phyloP scores from a whole-genome alignment of 2,329 filamentous ascomycete species.

The Zymoseptoria brevis region DNA sequence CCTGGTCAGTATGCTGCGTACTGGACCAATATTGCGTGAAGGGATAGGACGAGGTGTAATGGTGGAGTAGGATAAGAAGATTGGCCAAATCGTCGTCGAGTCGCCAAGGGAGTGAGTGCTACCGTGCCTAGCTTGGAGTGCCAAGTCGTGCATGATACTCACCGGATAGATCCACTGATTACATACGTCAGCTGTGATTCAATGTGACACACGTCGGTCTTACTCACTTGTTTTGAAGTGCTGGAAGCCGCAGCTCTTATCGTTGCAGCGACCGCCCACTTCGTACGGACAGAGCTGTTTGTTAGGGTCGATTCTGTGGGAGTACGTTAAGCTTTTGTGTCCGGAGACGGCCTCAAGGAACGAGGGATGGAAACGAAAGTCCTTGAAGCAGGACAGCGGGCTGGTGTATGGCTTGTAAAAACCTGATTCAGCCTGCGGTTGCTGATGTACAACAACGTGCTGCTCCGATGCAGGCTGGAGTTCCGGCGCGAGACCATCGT shows the following conservation, averaged over 20 bases:
- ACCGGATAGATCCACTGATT: background rate
- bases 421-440: background rate
- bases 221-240: constrained; percentile 58
- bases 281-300: constrained; percentile 71
- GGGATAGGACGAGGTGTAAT: background rate
- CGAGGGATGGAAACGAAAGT: constrained; percentile 80
- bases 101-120: background rate
- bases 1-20: constrained; percentile 18
- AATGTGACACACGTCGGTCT: background rate
- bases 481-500: constrained; percentile 36
- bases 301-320: constrained; percentile 74
- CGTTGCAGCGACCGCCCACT: constrained; percentile 65
- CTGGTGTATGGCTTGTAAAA: constrained; percentile 63
- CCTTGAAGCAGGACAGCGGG: constrained; percentile 72
- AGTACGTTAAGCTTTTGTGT: constrained; percentile 85
- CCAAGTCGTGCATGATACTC: background rate
- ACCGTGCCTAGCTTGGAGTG: background rate
- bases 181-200: background rate
- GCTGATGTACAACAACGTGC: constrained; percentile 2
- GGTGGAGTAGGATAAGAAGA: background rate
- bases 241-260: constrained; percentile 64
- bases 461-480: constrained; percentile 26
- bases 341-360: constrained; percentile 63
- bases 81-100: background rate
- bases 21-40: background rate